phyloP scores from a whole-genome alignment of 2,329 filamentous ascomycete species.

The Pseudogymnoascus pannorum region DNA sequence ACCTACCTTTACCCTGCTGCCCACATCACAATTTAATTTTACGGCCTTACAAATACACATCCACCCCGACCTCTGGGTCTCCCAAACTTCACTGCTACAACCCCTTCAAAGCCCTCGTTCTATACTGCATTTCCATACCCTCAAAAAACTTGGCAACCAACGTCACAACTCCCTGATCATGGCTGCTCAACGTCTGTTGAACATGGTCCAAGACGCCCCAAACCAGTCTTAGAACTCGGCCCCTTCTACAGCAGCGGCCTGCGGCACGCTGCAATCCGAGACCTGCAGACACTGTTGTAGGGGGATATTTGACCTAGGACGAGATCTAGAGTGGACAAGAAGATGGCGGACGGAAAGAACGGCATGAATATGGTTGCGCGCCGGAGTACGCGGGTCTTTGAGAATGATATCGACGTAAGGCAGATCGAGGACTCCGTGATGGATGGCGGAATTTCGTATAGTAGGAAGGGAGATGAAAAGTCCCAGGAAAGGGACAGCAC shows the following conservation, averaged over 20 bases:
- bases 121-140: not conserved
- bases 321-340: not conserved
- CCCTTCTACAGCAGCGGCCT: slow-evolving; percentile 7
- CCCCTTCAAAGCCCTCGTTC: not conserved
- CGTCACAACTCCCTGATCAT: not conserved
- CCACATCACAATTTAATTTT: slow-evolving; percentile 7
- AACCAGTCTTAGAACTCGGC: slow-evolving; percentile 7
- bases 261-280: not conserved
- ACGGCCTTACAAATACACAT: slow-evolving; percentile 3
- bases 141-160: slow-evolving; percentile 3
- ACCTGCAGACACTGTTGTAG: slow-evolving; percentile 9
- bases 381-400: slow-evolving; percentile 9
- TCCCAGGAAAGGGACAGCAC: not conserved
- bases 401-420: slow-evolving; percentile 9
- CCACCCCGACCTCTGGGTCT: not conserved
- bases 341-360: slow-evolving; percentile 8
- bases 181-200: slow-evolving; percentile 10
- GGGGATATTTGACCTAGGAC: not conserved
- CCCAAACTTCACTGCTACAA: not conserved
- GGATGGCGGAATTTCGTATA: not conserved
- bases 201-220: slow-evolving; percentile 3
- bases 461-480: slow-evolving; percentile 5
- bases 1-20: slow-evolving; percentile 7
- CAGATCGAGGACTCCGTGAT: not conserved
- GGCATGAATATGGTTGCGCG: slow-evolving; percentile 7